Base-by-base conservation (phyloP, 139 green algal species). In the Chlamydomonas urium region DNA sequence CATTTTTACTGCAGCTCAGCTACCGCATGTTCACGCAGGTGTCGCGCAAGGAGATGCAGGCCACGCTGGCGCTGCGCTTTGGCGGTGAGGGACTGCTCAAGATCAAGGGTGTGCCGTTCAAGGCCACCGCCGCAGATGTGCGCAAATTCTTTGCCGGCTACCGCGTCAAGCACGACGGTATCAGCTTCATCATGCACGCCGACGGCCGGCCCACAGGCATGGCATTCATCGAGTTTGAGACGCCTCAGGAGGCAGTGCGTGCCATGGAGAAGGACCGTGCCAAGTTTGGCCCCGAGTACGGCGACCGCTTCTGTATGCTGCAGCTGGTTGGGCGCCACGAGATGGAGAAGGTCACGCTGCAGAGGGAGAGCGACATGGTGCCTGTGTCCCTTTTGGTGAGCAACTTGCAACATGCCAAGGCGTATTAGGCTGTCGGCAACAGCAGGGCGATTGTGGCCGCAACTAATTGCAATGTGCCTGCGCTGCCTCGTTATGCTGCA, bases 151-250 rank as follows among this genome's bases (percentile, higher is more conserved):
- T 89, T 47, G 28, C 50, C 0, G 59, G 60, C 68, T 85, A 84
- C 72, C 81, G 86, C 34, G 86, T 94, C 53, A 83, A 81, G 66
- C 75, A 71, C 0, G 83, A 90, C 36, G 90, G 85, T 42, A 85
- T 97, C 37, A 85, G 69, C 36, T 78, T 62, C 75, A 89, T 92
- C 71, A 87, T 89, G 67, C 79, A 89, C 38, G 65, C 74, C 3
- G 90, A 97, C 38, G 90, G 89, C 4, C 58, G 87, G 5, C 84
- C 87, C 53, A 92, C 87, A 0, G 93, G 91, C 50, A 86, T 91
- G 83, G 66, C 66, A 6, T 73, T 93, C 80, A 91, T 93, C 24
- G 91, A 97, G 86, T 97, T 97, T 84, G 86, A 90, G 66, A 88
- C 76, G 2, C 81, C 66, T 14, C 66, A 85, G 60, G 88, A 93